Evolutionary conservation across 2,329 filamentous ascomycete genomes (phyloP), one percentile per base, ranked within the genome.

Genomic region (Coniochaeta sp.): DNA sequence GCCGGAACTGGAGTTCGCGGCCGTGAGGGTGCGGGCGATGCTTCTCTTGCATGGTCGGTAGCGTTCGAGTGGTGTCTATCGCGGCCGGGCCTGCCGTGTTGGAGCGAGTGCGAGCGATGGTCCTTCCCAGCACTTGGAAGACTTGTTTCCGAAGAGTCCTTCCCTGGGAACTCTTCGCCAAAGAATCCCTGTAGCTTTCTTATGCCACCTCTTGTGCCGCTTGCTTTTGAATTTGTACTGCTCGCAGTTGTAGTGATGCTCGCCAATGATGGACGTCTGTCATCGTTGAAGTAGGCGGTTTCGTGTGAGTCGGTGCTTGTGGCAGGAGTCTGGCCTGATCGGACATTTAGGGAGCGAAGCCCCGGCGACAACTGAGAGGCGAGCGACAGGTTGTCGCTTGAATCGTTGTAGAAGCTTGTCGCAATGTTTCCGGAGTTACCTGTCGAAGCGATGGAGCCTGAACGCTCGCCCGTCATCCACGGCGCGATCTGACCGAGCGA

Each of bases 141-240:
- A 74, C 85, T 87, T 66, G 84, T 82, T 61, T 96, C 90, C 59
- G 89, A 92, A 64, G 87, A 87, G 70, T 93, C 89, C 65, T 83
- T 81, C 40, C 83, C 85, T 62, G 86, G 85, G 72, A 90, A 91
- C 70, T 96, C 93, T 68, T 97, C 93, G 55, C 93, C 93, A 75
- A 97, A 96, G 72, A 97, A 93, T 47, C 89, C 90, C 70, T 95
- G 90, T 64, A 96, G 80, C 75, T 93, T 95, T 74, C 93, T 92
- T 61, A 89, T 83, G 58, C 89, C 86, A 67, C 87, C 86, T 62
- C 89, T 81, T 62, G 85, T 87, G 63, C 86, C 79, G 72, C 88
- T 90, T 61, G 83, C 83, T 74, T 87, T 88, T 47, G 93, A 96
- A 36, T 90, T 52, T 17, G 47, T 90, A 70, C 93, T 96, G 74